Evolutionary conservation across 1,284 basidiomycete species (phyloP), one percentile per base, ranked within the genome.

Genomic region (Inonotus hispidus): DNA sequence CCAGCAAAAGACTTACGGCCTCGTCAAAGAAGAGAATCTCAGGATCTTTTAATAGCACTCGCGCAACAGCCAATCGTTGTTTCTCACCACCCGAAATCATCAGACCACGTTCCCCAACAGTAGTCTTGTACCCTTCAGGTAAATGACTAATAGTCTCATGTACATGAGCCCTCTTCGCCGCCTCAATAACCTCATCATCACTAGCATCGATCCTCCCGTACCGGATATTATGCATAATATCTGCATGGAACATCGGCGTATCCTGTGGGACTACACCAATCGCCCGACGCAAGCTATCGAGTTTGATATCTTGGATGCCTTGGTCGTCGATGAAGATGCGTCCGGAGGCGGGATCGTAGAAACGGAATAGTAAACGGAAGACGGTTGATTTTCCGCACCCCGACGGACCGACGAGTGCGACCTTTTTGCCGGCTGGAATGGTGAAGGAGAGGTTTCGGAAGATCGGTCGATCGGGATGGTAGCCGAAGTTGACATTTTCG

Each of bases 21-120:
- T 99, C 96, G 70, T 99, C 96, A 69, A 99, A 98, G 78, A 99
- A 98, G 69, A 98, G 71, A 69, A 98, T 97, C 2, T 88, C 87
- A 0, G 96, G 93, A 72, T 99, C 90, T 76, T 98, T 98, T 54
- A 99, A 75, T 67, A 99, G 74, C 47, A 97, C 85, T 16, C 97
- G 79, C 4, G 96, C 97, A 13, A 99, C 92, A 0, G 96, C 97
- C 65, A 99, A 73, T 47, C 97, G 77, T 78, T 99, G 96, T 74
- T 99, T 98, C 79, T 99, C 96, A 0, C 97, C 96, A 0, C 96
- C 96, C 14, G 92, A 95, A 60, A 99, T 94, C 97, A 99, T 98
- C 69, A 98, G 73, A 0, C 96, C 96, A 25, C 96, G 79, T 74
- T 99, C 96, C 0, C 96, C 97, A 10, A 99, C 97, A 70, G 91